phyloP scores from a whole-genome alignment of 2,329 filamentous ascomycete species.

The Pyrenophora seminiperda region DNA sequence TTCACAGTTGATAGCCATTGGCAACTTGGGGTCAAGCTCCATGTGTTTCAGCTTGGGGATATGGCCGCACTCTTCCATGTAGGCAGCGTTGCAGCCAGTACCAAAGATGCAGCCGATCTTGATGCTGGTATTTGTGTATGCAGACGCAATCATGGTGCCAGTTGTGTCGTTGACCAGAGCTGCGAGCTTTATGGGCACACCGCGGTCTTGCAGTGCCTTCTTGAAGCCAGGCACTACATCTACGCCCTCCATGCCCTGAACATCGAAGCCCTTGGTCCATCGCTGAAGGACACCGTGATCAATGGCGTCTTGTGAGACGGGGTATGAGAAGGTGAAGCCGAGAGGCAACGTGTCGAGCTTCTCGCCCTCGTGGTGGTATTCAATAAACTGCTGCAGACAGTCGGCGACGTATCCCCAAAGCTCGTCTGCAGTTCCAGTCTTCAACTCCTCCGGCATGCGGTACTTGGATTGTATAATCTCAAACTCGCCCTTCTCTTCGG shows the following conservation, averaged over 20 bases:
- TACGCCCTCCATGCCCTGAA: conserved; percentile 85
- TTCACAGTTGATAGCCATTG: conserved; percentile 97
- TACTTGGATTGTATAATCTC: conserved; percentile 98
- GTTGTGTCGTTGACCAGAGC: conserved; percentile 98
- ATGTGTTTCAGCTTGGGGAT: conserved; percentile 93
- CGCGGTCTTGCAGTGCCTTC: conserved; percentile 72
- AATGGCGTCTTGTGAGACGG: conserved; percentile 89
- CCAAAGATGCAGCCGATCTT: conserved; percentile 98
- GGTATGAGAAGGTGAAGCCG: conserved; percentile 97
- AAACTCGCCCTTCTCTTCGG: conserved; percentile 87
- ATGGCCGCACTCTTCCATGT: conserved; percentile 91
- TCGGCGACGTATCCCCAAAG: conserved; percentile 96
- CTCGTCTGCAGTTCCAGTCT: conserved; percentile 82
- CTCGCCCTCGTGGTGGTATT: conserved; percentile 76
- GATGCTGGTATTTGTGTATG: conserved; percentile 93
- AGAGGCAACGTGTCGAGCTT: conserved; percentile 72
- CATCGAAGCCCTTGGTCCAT: conserved; percentile 98
- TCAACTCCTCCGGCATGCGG: conserved; percentile 90
- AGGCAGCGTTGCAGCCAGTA: conserved; percentile 96
- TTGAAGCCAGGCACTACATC: conserved; percentile 92
- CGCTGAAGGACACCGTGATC: conserved; percentile 90
- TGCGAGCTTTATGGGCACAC: conserved; percentile 87
- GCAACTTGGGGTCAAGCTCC: conserved; percentile 81
- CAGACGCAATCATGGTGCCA: conserved; percentile 92
- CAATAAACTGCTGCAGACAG: conserved; percentile 88